Base-by-base conservation (phyloP, 1,284 basidiomycete species). In the Anthracocystis setariae region DNA sequence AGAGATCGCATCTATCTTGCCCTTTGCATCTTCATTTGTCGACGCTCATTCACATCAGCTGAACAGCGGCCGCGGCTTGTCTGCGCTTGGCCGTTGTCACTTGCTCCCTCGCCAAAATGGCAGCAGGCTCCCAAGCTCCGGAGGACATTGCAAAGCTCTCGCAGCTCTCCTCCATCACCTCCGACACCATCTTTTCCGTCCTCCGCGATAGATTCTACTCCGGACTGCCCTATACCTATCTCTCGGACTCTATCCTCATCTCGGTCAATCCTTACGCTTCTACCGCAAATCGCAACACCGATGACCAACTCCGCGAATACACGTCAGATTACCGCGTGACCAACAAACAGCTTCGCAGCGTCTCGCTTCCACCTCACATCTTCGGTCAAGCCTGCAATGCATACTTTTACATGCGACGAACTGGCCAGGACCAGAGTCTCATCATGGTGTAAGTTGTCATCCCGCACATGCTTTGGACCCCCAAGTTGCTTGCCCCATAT, bases 391-490 rank as follows among this genome's bases (percentile, higher is more conserved):
- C 92, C 8, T 90, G 93, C 81, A 90, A 91, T 85, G 90, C 92
- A 12, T 98, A 96, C 85, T 97, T 94, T 83, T 93, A 98, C 85
- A 97, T 98, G 93, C 87, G 89, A 49, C 87, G 95, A 73, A 98
- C 94, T 0, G 88, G 89, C 1, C 92, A 96, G 85, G 95, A 98
- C 84, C 94, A 98, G 85, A 89, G 90, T 61, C 87, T 98, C 29
- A 62, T 82, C 46, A 74, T 82, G 53, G 60, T 67, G 72, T 76
- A 42, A 74, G 74, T 73, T n/a, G n/a, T 50, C 46, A 37, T 38
- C 35, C 5, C 35, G 35, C 32, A 33, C 32, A 33, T 8, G 15
- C 32, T 33, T 33, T 15, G n/a, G n/a, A n/a, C n/a, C n/a, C n/a
- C n/a, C n/a, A n/a, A n/a, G n/a, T n/a, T n/a, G n/a, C n/a, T n/a